phyloP scores from a whole-genome alignment of 805 yeast species.

The Diddensiella transvaalensis region DNA sequence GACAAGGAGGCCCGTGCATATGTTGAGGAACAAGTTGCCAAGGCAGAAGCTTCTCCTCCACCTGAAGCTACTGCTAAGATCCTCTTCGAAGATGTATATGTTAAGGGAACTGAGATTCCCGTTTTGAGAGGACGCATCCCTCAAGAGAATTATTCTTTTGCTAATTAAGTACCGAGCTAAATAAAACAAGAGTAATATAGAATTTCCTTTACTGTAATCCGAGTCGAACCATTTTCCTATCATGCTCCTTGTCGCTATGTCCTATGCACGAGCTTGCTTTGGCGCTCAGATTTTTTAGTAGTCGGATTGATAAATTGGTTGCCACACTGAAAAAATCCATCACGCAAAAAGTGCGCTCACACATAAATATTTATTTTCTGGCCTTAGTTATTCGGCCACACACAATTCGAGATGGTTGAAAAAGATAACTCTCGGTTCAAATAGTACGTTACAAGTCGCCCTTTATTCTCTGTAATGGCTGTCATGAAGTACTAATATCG shows the following conservation, averaged over 20 bases:
- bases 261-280: too few species aligned
- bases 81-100: constrained; percentile 94
- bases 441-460: constrained; percentile 3
- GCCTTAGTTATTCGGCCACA: too few species aligned
- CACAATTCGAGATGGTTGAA: constrained; percentile 9
- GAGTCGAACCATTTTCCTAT: too few species aligned
- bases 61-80: constrained; percentile 95
- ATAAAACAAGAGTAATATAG: neutral
- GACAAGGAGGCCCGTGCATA: constrained; percentile 95
- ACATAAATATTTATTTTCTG: too few species aligned
- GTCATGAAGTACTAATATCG: neutral
- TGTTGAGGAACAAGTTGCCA: constrained; percentile 91
- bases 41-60: constrained; percentile 89
- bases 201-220: neutral
- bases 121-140: constrained; percentile 94
- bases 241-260: too few species aligned
- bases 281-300: too few species aligned
- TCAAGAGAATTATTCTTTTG: constrained; percentile 88
- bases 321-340: too few species aligned
- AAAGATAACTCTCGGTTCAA: constrained; percentile 13
- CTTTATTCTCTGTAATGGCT: neutral
- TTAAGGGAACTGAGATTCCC: constrained; percentile 89
- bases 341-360: too few species aligned
- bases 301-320: too few species aligned
- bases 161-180: neutral